Conservation (phyloP, 2,329 filamentous ascomycete species). For the Rhynchosporium secalis region DNA sequence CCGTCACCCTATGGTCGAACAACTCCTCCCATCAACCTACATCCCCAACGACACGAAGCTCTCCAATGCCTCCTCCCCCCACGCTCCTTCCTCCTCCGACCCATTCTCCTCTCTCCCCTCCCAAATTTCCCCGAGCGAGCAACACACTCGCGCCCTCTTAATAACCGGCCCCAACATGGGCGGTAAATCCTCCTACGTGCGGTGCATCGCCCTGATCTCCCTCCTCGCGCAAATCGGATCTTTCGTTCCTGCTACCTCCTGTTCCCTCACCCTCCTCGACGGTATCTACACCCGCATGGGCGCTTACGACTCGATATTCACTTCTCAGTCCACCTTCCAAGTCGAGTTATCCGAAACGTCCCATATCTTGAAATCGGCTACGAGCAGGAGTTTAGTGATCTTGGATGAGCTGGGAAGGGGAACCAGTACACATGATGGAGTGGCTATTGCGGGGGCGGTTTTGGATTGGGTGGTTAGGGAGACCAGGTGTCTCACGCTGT, state of each 20-base stretch:
- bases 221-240: slow-evolving; percentile 95
- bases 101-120: slow-evolving; percentile 41
- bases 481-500: slow-evolving; percentile 76
- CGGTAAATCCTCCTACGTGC: slow-evolving; percentile 96
- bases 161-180: slow-evolving; percentile 99
- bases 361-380: slow-evolving; percentile 86
- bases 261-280: slow-evolving; percentile 79
- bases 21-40: slow-evolving; percentile 79
- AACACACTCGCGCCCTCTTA: slow-evolving; percentile 59
- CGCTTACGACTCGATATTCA: slow-evolving; percentile 92
- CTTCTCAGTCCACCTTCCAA: slow-evolving; percentile 96
- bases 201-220: slow-evolving; percentile 84
- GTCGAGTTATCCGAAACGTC: slow-evolving; percentile 93
- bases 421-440: slow-evolving; percentile 92
- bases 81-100: slow-evolving; percentile 46
- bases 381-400: slow-evolving; percentile 80
- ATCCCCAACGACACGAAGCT: slow-evolving; percentile 86
- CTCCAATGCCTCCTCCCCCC: slow-evolving; percentile 48
- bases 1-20: slow-evolving; percentile 94
- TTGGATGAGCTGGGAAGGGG: slow-evolving; percentile 93
- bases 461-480: slow-evolving; percentile 79
- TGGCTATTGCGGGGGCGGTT: slow-evolving; percentile 92
- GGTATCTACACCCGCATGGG: slow-evolving; percentile 94
- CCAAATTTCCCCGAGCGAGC: slow-evolving; percentile 50
- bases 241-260: slow-evolving; percentile 79